These are phyloP conservation scores for Pogostemon cablin DNA, from an alignment of 257 asterid genomes.

Conservation along the genomic window DNA sequence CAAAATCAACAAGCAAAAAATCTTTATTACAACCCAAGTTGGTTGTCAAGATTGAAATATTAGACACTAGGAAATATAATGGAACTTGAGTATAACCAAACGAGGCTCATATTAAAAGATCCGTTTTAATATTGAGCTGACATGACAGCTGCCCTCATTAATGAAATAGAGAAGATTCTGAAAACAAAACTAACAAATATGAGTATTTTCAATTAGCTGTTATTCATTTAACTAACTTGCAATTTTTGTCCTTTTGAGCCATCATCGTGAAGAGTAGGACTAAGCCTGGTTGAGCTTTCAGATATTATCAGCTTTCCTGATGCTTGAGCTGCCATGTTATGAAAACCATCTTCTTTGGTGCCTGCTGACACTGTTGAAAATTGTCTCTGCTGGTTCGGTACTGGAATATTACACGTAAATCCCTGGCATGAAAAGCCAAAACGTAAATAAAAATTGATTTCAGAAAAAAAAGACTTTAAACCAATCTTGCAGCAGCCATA, in stretches of 20 bases:
- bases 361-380: conserved; percentile 11
- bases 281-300: conserved; percentile 16
- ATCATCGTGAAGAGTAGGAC: conserved; percentile 23
- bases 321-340: conserved; percentile 27
- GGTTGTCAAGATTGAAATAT: not conserved
- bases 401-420: not conserved
- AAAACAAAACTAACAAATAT: not conserved
- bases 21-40: not conserved
- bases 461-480: not conserved
- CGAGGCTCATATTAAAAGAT: conserved; percentile 9
- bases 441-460: not conserved
- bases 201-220: not conserved
- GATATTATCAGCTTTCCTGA: conserved; percentile 25
- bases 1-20: not conserved
- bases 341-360: conserved; percentile 5
- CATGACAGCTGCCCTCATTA: conserved; percentile 1
- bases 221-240: conserved; percentile 35
- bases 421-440: conserved; percentile 17
- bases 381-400: conserved; percentile 25
- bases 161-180: conserved; percentile 18
- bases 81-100: not conserved
- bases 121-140: not conserved
- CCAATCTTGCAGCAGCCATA: conserved; percentile 12
- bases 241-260: conserved; percentile 28
- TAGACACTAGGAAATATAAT: too few relatives aligned